Percentiles rank a stretch among this genome's conserved stretches.
Conservation (phyloP, 768 basidiomycete species). For the Baorangia bicolor region DNA sequence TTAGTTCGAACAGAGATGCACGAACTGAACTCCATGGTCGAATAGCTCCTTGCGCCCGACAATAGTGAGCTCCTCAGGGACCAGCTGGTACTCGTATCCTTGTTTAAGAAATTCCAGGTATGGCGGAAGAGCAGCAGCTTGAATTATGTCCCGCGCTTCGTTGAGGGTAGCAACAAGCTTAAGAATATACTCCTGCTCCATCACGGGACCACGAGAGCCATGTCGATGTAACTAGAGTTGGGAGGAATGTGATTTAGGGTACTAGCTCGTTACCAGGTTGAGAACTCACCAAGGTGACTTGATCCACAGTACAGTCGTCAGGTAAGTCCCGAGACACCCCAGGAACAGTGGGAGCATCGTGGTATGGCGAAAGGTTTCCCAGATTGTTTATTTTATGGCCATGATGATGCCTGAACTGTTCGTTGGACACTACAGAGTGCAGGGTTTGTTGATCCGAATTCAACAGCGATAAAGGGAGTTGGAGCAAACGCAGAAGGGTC, state of each 20-base stretch:
- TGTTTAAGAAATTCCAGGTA: slow-evolving; percentile 37
- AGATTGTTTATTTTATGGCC: slow-evolving; percentile 14
- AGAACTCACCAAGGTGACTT: slow-evolving; percentile 38
- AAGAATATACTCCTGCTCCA: slow-evolving; percentile 28
- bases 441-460: neutral
- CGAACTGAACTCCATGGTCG: slow-evolving; percentile 40
- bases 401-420: neutral
- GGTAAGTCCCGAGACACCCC: slow-evolving; percentile 33
- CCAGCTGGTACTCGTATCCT: slow-evolving; percentile 35
- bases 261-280: neutral
- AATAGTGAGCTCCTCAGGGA: slow-evolving; percentile 36
- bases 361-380: slow-evolving; percentile 40
- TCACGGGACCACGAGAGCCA: slow-evolving; percentile 38
- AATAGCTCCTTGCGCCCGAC: slow-evolving; percentile 40
- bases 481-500: slow-evolving; percentile 13
- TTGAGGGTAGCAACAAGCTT: slow-evolving; percentile 34
- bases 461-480: slow-evolving; percentile 6
- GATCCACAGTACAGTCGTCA: slow-evolving; percentile 41
- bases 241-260: neutral
- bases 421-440: neutral
- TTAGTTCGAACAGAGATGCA: neutral
- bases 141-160: slow-evolving; percentile 20
- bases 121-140: slow-evolving; percentile 30
- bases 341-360: slow-evolving; percentile 27
- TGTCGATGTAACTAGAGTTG: slow-evolving; percentile 39